Evolutionary conservation across 1,139 yeast genomes (phyloP).

Genomic region (Geotrichum reessii): DNA sequence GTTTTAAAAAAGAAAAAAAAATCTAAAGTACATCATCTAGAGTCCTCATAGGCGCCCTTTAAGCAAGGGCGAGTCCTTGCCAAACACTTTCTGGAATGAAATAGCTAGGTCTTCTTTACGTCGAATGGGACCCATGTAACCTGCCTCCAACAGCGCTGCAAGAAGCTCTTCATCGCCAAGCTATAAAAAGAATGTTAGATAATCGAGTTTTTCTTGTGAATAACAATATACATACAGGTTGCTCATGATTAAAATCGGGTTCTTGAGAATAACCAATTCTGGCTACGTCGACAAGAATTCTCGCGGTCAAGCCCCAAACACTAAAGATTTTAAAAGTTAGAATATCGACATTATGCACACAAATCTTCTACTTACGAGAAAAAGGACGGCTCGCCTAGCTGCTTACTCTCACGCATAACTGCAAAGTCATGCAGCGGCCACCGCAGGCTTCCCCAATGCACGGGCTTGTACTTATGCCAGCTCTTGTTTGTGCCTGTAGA

Average conservation of each 20-base stretch:
- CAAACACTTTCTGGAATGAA: constrained; percentile 27
- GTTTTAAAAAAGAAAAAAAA: background rate
- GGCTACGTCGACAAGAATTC: constrained; percentile 73
- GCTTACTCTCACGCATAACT: constrained; percentile 43
- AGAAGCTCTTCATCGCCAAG: constrained; percentile 33
- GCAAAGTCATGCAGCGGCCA: constrained; percentile 32
- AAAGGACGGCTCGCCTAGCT: constrained; percentile 48
- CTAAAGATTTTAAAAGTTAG: constrained; percentile 45
- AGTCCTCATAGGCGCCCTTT: constrained; percentile 20
- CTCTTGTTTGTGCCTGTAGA: constrained; percentile 22
- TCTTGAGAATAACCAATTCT: constrained; percentile 47
- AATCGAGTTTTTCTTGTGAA: background rate
- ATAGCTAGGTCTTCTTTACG: constrained; percentile 24
- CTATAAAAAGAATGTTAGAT: background rate
- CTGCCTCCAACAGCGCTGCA: constrained; percentile 25
- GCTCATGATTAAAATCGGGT: constrained; percentile 33
- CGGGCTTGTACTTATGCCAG: constrained; percentile 34
- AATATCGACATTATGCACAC: constrained; percentile 45
- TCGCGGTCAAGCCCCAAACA: constrained; percentile 91
- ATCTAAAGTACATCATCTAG: background rate
- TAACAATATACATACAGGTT: constrained; percentile 23
- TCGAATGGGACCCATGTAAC: constrained; percentile 25
- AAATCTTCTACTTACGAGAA: constrained; percentile 49
- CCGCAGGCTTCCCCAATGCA: constrained; percentile 36
- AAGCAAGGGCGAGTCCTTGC: constrained; percentile 27